phyloP scores from a whole-genome alignment of 1,139 yeast species.

The Debaryomyces psychrophilus region DNA sequence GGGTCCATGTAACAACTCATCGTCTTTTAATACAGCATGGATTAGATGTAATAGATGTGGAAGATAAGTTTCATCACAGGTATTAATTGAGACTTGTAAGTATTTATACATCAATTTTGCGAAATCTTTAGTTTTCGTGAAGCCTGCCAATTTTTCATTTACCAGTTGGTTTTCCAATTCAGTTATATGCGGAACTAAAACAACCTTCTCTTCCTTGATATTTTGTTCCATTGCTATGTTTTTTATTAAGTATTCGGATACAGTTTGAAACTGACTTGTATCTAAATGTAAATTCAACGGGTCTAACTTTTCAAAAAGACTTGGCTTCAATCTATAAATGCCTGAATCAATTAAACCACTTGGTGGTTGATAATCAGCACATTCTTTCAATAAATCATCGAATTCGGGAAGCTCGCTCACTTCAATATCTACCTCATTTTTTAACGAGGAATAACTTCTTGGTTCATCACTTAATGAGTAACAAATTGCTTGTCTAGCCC shows the following conservation, averaged over 20 bases:
- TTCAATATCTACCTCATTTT: constrained; percentile 39
- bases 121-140: constrained; percentile 55
- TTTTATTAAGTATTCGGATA: constrained; percentile 35
- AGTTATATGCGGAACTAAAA: constrained; percentile 38
- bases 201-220: constrained; percentile 44
- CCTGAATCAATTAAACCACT: constrained; percentile 45
- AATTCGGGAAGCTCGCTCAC: constrained; percentile 37
- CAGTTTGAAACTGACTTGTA: constrained; percentile 35
- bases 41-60: constrained; percentile 65
- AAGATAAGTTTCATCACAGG: constrained; percentile 55
- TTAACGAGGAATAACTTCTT: constrained; percentile 53
- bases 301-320: constrained; percentile 36
- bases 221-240: constrained; percentile 31
- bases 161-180: constrained; percentile 42
- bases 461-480: constrained; percentile 58
- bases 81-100: constrained; percentile 52
- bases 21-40: constrained; percentile 66
- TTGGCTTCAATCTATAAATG: constrained; percentile 48
- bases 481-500: constrained; percentile 41
- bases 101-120: constrained; percentile 61
- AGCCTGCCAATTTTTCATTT: constrained; percentile 46
- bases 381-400: constrained; percentile 39
- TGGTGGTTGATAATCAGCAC: constrained; percentile 49
- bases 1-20: constrained; percentile 45
- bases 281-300: constrained; percentile 43